Conservation (phyloP, 148 eudicot species). For the Rhododendron mucronatum region DNA sequence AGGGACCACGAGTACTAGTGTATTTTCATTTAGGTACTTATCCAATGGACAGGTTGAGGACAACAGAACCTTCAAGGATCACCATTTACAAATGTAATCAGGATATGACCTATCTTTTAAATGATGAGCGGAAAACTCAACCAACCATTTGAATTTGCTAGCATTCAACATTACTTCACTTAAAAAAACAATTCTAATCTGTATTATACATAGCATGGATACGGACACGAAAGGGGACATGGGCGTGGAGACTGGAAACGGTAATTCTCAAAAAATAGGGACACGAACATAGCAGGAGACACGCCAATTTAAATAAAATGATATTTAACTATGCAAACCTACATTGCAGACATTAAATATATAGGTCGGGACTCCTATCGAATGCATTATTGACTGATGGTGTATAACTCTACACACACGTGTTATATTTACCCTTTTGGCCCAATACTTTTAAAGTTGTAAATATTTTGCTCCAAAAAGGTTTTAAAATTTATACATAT, state of each 20-base stretch:
- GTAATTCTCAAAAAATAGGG: not conserved
- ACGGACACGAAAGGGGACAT: not conserved
- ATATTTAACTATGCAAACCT: not conserved
- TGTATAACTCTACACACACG: not conserved
- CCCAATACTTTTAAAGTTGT: not conserved
- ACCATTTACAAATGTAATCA: not conserved
- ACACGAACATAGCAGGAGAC: not conserved
- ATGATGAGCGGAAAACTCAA: not conserved
- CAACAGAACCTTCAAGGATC: not conserved
- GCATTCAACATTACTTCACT: not conserved
- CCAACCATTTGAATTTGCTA: not conserved
- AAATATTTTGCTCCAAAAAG: not conserved
- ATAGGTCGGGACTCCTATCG: not conserved
- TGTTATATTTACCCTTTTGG: not conserved
- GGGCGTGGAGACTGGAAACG: not conserved
- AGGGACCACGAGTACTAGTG: not conserved
- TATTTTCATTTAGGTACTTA: not conserved
- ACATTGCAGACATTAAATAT: not conserved
- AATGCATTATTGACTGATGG: not conserved
- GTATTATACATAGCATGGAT: not conserved
- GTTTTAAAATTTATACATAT: not conserved
- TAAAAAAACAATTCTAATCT: not conserved
- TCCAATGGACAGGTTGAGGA: not conserved
- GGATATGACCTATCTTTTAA: not conserved
- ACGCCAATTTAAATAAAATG: not conserved